Evolutionary conservation across 129 eudicot species (phyloP).

Genomic region (Kitagawia praeruptora): DNA sequence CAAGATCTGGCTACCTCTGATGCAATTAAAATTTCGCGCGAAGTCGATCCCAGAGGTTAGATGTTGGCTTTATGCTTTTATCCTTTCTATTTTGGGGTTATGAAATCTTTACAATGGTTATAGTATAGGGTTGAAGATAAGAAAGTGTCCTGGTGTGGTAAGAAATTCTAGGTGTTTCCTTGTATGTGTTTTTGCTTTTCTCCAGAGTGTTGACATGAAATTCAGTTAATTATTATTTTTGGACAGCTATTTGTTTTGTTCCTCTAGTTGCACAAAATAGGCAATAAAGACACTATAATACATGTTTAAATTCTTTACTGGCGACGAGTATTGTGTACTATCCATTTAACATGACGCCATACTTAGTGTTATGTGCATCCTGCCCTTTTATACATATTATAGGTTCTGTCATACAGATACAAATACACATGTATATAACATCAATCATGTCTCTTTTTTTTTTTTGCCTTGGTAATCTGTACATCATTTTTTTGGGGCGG

Average conservation of each 20-base stretch:
- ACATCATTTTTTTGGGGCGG: neutral
- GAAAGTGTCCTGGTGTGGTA: neutral
- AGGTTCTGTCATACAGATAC: no score
- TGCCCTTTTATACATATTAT: neutral
- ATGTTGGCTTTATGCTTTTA: neutral
- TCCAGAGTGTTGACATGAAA: neutral
- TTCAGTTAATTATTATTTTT: neutral
- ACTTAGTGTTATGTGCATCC: neutral
- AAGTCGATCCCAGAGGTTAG: slow-evolving; percentile 16
- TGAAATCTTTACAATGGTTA: neutral
- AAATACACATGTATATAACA: neutral
- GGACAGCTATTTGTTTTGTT: neutral
- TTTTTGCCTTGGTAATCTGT: neutral
- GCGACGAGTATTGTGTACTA: neutral
- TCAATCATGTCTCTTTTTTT: neutral
- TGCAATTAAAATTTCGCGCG: slow-evolving; percentile 13
- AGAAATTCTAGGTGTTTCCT: neutral
- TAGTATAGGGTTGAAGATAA: neutral
- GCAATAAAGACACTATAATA: neutral
- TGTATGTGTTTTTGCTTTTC: neutral
- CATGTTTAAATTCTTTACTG: neutral
- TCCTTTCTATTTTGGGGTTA: neutral
- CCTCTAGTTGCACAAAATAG: neutral
- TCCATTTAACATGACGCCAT: neutral
- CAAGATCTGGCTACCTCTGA: slow-evolving; percentile 53